Evolutionary conservation across 1,284 basidiomycete genomes (phyloP).

Genomic region (Sanghuangporus baumii): DNA sequence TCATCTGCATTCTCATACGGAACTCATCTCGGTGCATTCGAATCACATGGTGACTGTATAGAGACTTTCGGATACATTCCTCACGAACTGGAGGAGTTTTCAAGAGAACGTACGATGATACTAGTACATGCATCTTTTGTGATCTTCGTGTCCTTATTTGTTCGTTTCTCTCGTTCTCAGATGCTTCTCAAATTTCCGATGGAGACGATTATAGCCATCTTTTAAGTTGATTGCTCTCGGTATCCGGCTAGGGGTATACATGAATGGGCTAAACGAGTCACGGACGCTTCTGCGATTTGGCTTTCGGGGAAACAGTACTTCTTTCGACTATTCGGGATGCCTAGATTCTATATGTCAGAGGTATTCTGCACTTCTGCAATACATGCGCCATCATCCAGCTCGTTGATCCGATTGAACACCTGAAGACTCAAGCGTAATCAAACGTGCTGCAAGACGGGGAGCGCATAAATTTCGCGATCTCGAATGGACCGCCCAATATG

Average conservation of each 20-base stretch:
- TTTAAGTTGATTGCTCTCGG: not conserved
- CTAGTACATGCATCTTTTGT: no score
- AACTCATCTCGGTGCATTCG: not conserved
- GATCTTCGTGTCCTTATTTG: not conserved
- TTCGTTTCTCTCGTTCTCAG: not conserved
- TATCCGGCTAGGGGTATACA: not conserved
- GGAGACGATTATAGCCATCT: not conserved
- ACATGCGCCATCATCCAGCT: not conserved
- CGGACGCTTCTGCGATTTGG: not conserved
- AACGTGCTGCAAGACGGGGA: not conserved
- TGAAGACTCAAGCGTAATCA: not conserved
- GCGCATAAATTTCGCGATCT: not conserved
- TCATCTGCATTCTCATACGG: not conserved
- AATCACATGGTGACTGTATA: not conserved
- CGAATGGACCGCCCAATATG: not conserved
- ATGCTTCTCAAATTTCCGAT: slow-evolving; percentile 1
- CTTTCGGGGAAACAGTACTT: not conserved
- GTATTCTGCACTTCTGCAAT: not conserved
- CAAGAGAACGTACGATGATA: not conserved
- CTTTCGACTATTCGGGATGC: not conserved
- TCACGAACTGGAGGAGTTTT: not conserved
- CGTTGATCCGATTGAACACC: not conserved
- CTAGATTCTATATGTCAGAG: not conserved
- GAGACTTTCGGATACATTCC: not conserved
- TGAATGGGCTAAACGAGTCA: not conserved